Percentiles rank a stretch among this genome's conserved stretches.
Evolutionary conservation across 306 rosid genomes (phyloP).

Genomic region (Vigna nakashimae): DNA sequence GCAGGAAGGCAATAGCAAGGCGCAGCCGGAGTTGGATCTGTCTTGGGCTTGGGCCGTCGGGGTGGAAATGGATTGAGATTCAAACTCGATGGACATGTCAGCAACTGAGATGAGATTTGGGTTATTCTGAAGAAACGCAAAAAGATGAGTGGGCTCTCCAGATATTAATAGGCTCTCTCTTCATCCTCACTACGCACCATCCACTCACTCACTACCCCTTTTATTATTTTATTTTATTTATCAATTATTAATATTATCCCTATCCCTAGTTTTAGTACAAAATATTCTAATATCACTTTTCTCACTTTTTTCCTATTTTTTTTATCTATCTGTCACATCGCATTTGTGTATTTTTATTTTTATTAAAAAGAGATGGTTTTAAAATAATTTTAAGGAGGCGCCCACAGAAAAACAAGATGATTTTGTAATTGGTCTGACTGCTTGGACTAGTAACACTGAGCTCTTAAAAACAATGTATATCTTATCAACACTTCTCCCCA

Average conservation of each 20-base stretch:
- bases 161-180: slow-evolving; percentile 27
- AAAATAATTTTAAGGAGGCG: background rate
- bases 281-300: background rate
- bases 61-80: slow-evolving; percentile 46
- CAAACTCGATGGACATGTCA: slow-evolving; percentile 49
- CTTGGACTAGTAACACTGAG: background rate
- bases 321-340: background rate
- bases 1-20: slow-evolving; percentile 47
- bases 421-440: background rate
- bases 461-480: background rate
- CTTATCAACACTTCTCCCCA: too few species aligned
- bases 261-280: background rate
- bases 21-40: slow-evolving; percentile 31
- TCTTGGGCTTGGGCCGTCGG: slow-evolving; percentile 44
- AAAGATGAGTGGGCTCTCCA: background rate
- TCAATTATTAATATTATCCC: background rate
- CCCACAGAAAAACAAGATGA: background rate
- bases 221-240: background rate
- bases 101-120: background rate
- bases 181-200: background rate
- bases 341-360: too few species aligned
- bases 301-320: too few species aligned
- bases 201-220: background rate
- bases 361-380: too few species aligned
- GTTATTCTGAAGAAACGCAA: background rate